Conservation (phyloP, 2,329 filamentous ascomycete species). For the Fusarium newnesense region DNA sequence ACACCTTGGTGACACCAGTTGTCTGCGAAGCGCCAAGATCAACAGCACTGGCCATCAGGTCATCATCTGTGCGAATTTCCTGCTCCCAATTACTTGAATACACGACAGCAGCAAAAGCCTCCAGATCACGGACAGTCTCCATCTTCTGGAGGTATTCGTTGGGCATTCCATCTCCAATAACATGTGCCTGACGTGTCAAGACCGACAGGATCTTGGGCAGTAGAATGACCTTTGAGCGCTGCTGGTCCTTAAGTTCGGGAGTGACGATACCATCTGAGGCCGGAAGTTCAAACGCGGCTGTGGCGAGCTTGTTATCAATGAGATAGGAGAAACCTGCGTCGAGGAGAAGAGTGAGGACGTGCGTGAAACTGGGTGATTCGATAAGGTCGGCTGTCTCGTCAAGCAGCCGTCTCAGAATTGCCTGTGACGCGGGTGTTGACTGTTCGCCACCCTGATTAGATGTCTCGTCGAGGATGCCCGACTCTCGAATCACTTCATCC, state of each 20-base stretch:
- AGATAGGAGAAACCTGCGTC: slow-evolving; percentile 88
- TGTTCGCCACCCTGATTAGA: slow-evolving; percentile 45
- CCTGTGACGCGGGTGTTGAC: slow-evolving; percentile 57
- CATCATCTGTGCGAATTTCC: slow-evolving; percentile 65
- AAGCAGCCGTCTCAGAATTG: slow-evolving; percentile 80
- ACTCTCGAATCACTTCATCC: slow-evolving; percentile 84
- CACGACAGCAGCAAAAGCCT: slow-evolving; percentile 87
- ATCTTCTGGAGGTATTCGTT: slow-evolving; percentile 79
- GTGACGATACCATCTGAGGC: slow-evolving; percentile 50
- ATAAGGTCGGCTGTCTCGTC: slow-evolving; percentile 97
- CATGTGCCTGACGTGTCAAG: slow-evolving; percentile 89
- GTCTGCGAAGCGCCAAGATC: slow-evolving; percentile 45
- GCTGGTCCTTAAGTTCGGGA: slow-evolving; percentile 63
- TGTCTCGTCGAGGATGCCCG: slow-evolving; percentile 75
- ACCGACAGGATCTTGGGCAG: slow-evolving; percentile 91
- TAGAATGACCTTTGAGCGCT: slow-evolving; percentile 69
- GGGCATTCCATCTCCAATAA: slow-evolving; percentile 81
- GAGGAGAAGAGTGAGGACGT: slow-evolving; percentile 86
- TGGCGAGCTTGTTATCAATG: slow-evolving; percentile 82
- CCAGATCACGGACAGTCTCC: slow-evolving; percentile 79
- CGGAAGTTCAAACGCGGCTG: slow-evolving; percentile 76
- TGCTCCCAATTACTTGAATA: slow-evolving; percentile 86
- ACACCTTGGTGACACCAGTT: not conserved
- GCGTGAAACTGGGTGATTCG: slow-evolving; percentile 90
- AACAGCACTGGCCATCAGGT: slow-evolving; percentile 52